Base-by-base conservation (phyloP, 352 stramenopile species). In the Porosira glacialis region DNA sequence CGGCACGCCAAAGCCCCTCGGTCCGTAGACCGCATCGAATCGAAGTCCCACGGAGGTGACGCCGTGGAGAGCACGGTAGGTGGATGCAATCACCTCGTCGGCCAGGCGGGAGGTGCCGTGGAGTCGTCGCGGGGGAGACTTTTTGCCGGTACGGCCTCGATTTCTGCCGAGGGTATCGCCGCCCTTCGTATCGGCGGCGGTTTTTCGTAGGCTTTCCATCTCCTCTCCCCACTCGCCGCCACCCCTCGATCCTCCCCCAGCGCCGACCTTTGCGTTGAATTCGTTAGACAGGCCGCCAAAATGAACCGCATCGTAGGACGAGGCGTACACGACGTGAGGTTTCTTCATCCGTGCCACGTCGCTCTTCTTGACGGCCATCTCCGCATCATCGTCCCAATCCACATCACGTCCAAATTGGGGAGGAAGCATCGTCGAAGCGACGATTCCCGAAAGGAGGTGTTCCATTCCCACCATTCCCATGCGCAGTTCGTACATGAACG, bases 61-160 rank as follows among this genome's bases (percentile, higher is more conserved):
- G 3, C 67, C 66, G 55, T 79, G 68, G 45, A 59, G 67, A 48
- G 28, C 36, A 59, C 75, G 30, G 47, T 76, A 82, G 53, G 70
- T 76, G 27, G 73, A 82, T n/a, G 73, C 68, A 30, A 82, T 39
- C 43, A 79, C 49, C 55, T 82, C 73, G 36, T 81, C 78, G 24
- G 78, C 26, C 5, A 75, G 56, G 27, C 55, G 59, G 8, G 47
- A 59, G 21, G 67, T 72, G 26, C 61, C 73, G 63, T 78, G 75
- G 1, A 69, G 45, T 33, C 56, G 67, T 39, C 61, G 66, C 28
- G 41, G 41, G 35, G 17, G 0, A n/a, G n/a, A n/a, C n/a, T n/a
- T n/a, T n/a, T n/a, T n/a, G n/a, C n/a, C n/a, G n/a, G n/a, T n/a
- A n/a, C n/a, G n/a, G n/a, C n/a, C n/a, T n/a, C n/a, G n/a, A n/a